Evolutionary conservation across 768 basidiomycete genomes (phyloP).

Genomic region (Suillus occidentalis): DNA sequence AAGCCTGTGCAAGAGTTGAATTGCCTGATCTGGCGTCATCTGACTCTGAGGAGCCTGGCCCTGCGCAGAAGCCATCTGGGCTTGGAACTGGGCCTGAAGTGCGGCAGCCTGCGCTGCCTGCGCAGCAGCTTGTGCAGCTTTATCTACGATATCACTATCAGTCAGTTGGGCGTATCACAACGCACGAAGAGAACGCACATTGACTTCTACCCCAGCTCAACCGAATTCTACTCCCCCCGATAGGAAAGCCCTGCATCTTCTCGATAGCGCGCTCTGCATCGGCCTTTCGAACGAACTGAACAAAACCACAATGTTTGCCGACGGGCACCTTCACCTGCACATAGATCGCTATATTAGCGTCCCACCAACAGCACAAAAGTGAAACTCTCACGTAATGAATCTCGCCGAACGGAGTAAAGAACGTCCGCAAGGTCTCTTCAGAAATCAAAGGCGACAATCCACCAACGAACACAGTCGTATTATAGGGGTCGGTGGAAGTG

Average conservation of each 20-base stretch:
- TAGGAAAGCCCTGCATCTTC: conserved; percentile 96
- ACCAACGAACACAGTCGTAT: conserved; percentile 94
- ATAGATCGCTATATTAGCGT: conserved; percentile 10
- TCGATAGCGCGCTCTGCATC: conserved; percentile 93
- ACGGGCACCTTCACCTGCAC: conserved; percentile 91
- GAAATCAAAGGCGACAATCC: conserved; percentile 85
- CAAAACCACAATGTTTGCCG: conserved; percentile 94
- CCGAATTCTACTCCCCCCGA: conserved; percentile 88
- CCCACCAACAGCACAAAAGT: conserved; percentile 8
- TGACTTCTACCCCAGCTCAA: conserved; percentile 94
- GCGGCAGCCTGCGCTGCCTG: conserved; percentile 79
- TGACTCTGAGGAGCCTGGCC: conserved; percentile 20
- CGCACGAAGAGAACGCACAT: conserved; percentile 44
- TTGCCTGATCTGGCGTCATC: conserved; percentile 62
- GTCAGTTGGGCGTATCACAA: conserved; percentile 2
- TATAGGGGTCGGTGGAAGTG: conserved; percentile 91
- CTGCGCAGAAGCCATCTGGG: conserved; percentile 23
- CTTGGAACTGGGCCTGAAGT: conserved; percentile 48
- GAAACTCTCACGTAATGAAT: conserved; percentile 76
- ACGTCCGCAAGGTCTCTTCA: conserved; percentile 88
- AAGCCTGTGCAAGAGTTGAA: conserved; percentile 61
- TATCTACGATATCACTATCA: conserved; percentile 49
- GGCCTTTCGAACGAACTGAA: conserved; percentile 89
- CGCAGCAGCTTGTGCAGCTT: conserved; percentile 88
- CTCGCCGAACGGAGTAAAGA: conserved; percentile 90